Conservation (phyloP, 78 protist genomes). For the Monosiga brevicollis region DNA sequence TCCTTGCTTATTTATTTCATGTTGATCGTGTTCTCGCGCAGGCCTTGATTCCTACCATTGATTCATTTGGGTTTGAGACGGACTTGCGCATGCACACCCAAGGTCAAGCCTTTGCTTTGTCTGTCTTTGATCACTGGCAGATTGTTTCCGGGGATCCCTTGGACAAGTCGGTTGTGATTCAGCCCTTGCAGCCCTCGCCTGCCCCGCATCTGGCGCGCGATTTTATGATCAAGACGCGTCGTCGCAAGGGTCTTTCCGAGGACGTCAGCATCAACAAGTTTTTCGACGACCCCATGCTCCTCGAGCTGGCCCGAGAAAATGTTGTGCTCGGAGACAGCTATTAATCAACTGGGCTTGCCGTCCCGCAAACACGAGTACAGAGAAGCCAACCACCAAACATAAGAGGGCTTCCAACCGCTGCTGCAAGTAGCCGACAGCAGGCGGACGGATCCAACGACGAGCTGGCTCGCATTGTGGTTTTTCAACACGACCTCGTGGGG, state of each 20-base stretch:
- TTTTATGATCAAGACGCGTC: constrained; percentile 96
- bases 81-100: constrained; percentile 76
- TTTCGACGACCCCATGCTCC: constrained; percentile 66
- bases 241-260: constrained; percentile 84
- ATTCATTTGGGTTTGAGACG: constrained; percentile 98
- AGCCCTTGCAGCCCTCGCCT: constrained; percentile 81
- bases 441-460: too few relatives aligned
- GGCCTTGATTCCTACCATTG: constrained; percentile 88
- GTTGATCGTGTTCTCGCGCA: neutral
- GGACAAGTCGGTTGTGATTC: constrained; percentile 77
- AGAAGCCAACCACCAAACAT: too few relatives aligned
- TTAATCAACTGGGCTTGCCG: too few relatives aligned
- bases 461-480: too few relatives aligned
- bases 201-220: constrained; percentile 93
- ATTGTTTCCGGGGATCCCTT: constrained; percentile 98
- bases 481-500: too few relatives aligned
- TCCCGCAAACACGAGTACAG: too few relatives aligned
- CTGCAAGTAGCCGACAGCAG: too few relatives aligned
- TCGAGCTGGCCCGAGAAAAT: constrained; percentile 66
- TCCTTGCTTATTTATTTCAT: neutral
- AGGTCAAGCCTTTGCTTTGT: constrained; percentile 82
- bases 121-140: constrained; percentile 90
- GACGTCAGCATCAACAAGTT: constrained; percentile 59
- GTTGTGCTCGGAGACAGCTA: neutral
- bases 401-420: too few relatives aligned